Evolutionary conservation across 176 grass and related monocot genomes (phyloP).

Genomic region (Poa pratensis): DNA sequence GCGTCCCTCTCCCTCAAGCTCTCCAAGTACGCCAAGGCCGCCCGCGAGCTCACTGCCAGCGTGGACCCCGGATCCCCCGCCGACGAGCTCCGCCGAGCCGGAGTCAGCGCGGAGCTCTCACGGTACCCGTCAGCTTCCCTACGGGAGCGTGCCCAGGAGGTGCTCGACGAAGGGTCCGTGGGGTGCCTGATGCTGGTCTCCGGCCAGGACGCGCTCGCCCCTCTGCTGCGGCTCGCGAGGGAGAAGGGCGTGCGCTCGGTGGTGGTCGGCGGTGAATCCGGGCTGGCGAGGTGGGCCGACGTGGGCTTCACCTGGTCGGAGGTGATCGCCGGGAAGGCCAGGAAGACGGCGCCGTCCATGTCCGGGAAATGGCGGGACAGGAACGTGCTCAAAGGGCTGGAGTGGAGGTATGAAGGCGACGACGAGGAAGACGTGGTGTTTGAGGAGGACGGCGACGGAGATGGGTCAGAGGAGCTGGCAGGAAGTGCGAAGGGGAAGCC

Average conservation of each 20-base stretch:
- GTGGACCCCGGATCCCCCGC: slow-evolving; percentile 31
- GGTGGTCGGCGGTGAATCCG: slow-evolving; percentile 55
- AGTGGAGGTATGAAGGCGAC: slow-evolving; percentile 57
- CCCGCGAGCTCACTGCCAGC: slow-evolving; percentile 51
- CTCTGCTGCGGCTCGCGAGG: slow-evolving; percentile 51
- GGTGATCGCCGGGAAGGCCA: slow-evolving; percentile 61
- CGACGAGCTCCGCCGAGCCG: slow-evolving; percentile 52
- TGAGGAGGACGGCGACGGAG: slow-evolving; percentile 35
- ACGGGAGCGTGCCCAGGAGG: slow-evolving; percentile 40
- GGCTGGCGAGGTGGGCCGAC: slow-evolving; percentile 54
- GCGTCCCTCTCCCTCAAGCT: slow-evolving; percentile 64
- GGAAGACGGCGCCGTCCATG: slow-evolving; percentile 45
- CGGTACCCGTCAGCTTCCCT: slow-evolving; percentile 36
- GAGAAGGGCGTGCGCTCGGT: slow-evolving; percentile 58
- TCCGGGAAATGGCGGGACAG: slow-evolving; percentile 57
- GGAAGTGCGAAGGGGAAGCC: slow-evolving; percentile 29
- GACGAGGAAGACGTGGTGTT: slow-evolving; percentile 43
- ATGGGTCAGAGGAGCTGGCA: neutral
- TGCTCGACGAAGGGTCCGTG: slow-evolving; percentile 56
- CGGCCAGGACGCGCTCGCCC: slow-evolving; percentile 36
- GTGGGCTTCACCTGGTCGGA: slow-evolving; percentile 56
- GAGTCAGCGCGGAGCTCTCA: slow-evolving; percentile 42
- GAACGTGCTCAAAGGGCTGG: slow-evolving; percentile 55
- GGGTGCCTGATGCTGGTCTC: slow-evolving; percentile 61
- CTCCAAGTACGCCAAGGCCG: slow-evolving; percentile 71